These are phyloP conservation scores for Coemansia nantahalensis DNA, from an alignment of 192 early-diverging fungal species.

Conservation along the genomic window DNA sequence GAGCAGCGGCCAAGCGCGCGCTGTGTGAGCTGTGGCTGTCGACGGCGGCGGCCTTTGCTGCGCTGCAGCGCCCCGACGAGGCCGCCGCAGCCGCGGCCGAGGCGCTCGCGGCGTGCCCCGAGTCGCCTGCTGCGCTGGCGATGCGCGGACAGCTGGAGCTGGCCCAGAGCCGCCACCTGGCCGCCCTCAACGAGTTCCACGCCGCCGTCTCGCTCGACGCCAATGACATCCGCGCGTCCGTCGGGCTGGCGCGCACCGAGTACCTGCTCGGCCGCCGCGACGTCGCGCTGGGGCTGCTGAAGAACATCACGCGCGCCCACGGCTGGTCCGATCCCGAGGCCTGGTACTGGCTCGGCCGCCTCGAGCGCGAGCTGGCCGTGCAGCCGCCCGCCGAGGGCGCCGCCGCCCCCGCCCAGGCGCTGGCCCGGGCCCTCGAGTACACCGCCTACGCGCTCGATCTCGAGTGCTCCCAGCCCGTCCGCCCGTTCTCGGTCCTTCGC, in stretches of 20 bases:
- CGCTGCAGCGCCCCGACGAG: slow-evolving; percentile 34
- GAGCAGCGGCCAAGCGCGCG: slow-evolving; percentile 29
- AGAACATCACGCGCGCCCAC: slow-evolving; percentile 47
- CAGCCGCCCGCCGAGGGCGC: slow-evolving; percentile 8
- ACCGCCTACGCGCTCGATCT: slow-evolving; percentile 48
- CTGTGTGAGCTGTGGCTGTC: slow-evolving; percentile 47
- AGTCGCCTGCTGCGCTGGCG: slow-evolving; percentile 45
- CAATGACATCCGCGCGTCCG: slow-evolving; percentile 38
- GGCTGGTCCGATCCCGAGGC: slow-evolving; percentile 55
- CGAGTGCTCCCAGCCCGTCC: slow-evolving; percentile 44
- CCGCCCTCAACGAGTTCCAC: slow-evolving; percentile 49
- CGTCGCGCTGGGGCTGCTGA: slow-evolving; percentile 48
- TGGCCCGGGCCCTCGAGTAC: slow-evolving; percentile 39
- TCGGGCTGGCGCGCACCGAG: slow-evolving; percentile 44
- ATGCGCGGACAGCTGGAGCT: slow-evolving; percentile 46
- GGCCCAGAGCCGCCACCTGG: slow-evolving; percentile 15
- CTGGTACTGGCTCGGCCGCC: slow-evolving; percentile 51
- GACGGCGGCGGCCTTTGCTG: slow-evolving; percentile 32
- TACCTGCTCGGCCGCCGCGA: slow-evolving; percentile 43
- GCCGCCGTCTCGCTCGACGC: slow-evolving; percentile 46
- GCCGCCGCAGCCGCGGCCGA: slow-evolving; percentile 34
- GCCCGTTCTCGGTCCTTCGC: slow-evolving; percentile 32
- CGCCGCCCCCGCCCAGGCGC: slow-evolving; percentile 2
- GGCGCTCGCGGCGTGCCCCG: slow-evolving; percentile 44
- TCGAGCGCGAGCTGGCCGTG: slow-evolving; percentile 48